These are phyloP conservation scores for Garcia nutans DNA, from an alignment of 345 rosid species.

Conservation along the genomic window DNA sequence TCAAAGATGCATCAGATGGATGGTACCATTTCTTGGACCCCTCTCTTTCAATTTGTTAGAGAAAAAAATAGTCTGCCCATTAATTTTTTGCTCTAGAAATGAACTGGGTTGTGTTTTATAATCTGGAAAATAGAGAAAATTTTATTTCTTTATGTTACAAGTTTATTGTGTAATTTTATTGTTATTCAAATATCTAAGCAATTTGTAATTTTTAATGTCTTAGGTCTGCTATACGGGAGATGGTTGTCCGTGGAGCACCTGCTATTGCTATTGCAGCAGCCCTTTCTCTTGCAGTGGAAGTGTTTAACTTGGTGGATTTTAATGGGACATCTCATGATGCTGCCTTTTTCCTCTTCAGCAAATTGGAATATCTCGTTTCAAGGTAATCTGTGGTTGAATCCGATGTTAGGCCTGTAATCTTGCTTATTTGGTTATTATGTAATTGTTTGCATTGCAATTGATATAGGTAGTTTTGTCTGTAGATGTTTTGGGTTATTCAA, in stretches of 20 bases:
- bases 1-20: slow-evolving; percentile 64
- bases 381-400: slow-evolving; percentile 38
- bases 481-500: neutral
- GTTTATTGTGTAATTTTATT: neutral
- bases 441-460: neutral
- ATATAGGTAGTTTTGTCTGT: neutral
- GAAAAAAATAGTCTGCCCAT: too few relatives aligned
- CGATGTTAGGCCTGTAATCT: neutral
- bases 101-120: neutral
- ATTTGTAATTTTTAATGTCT: slow-evolving; percentile 3
- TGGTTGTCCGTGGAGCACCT: slow-evolving; percentile 99
- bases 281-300: slow-evolving; percentile 89
- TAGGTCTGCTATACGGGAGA: slow-evolving; percentile 85
- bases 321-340: slow-evolving; percentile 58
- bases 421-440: neutral
- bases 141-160: neutral
- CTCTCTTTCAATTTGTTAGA: neutral
- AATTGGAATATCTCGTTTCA: slow-evolving; percentile 76
- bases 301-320: slow-evolving; percentile 49
- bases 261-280: slow-evolving; percentile 96
- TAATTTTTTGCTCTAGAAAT: neutral
- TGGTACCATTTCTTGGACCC: slow-evolving; percentile 42
- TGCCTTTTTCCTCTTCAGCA: slow-evolving; percentile 44
- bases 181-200: neutral
- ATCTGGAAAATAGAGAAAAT: neutral